Evolutionary conservation across 73 alveolate species (phyloP).

Genomic region (Blepharisma japonicum): DNA sequence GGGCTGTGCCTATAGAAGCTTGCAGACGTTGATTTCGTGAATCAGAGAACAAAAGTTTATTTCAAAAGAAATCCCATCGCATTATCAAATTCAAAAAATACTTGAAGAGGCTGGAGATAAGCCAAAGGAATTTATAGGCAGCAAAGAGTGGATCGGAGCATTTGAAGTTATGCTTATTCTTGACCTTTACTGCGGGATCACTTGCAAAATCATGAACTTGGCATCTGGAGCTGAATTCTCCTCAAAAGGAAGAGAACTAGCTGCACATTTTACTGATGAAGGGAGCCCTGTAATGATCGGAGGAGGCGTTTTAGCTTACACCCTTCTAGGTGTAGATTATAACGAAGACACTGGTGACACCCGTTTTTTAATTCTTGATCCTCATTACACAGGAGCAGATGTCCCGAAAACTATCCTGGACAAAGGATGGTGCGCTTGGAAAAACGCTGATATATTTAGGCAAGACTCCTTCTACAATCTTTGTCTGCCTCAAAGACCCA

Average conservation of each 20-base stretch:
- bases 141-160: conserved; percentile 93
- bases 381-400: conserved; percentile 92
- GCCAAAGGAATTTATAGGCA: conserved; percentile 69
- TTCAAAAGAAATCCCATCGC: conserved; percentile 54
- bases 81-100: conserved; percentile 75
- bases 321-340: conserved; percentile 90
- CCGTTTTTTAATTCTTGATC: conserved; percentile 88
- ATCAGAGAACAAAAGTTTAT: conserved; percentile 63
- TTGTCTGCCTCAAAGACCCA: conserved; percentile 69
- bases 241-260: conserved; percentile 71
- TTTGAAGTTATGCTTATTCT: conserved; percentile 83
- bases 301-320: conserved; percentile 92
- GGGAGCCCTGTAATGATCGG: conserved; percentile 97
- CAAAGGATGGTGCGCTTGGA: conserved; percentile 93
- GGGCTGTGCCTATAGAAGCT: conserved; percentile 97
- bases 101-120: conserved; percentile 89
- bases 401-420: conserved; percentile 67
- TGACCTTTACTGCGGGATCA: conserved; percentile 59
- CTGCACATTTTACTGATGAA: conserved; percentile 77
- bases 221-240: conserved; percentile 61
- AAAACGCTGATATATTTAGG: conserved; percentile 78
- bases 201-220: conserved; percentile 76
- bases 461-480: conserved; percentile 83
- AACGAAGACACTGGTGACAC: conserved; percentile 76
- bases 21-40: conserved; percentile 78